Percentiles rank a stretch among this genome's conserved stretches.
phyloP scores from a whole-genome alignment of 2,329 filamentous ascomycete genomes.

The Aschersonia sp. region DNA sequence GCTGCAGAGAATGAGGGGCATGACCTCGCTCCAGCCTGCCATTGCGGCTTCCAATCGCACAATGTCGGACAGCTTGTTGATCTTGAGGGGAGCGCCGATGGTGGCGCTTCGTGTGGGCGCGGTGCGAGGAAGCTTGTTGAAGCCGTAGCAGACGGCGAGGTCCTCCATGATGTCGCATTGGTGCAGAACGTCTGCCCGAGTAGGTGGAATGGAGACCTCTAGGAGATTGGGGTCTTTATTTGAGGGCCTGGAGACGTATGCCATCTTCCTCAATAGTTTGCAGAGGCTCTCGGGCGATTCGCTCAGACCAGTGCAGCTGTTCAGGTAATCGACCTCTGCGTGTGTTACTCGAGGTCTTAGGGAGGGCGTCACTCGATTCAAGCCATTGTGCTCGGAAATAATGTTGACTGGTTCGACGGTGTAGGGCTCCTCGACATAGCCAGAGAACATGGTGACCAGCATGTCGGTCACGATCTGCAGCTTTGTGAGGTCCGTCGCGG shows the following conservation, averaged over 20 bases:
- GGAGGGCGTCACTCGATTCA: conserved; percentile 69
- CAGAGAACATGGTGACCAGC: conserved; percentile 93
- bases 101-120: conserved; percentile 79
- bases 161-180: conserved; percentile 99
- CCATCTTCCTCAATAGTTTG: conserved; percentile 77
- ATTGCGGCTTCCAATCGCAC: conserved; percentile 80
- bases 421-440: conserved; percentile 78
- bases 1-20: conserved; percentile 92
- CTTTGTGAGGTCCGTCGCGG: conserved; percentile 90
- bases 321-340: conserved; percentile 86
- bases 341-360: conserved; percentile 62
- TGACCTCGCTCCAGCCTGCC: conserved; percentile 90
- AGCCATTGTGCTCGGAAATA: conserved; percentile 77
- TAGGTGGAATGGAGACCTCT: conserved; percentile 74
- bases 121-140: conserved; percentile 83
- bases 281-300: conserved; percentile 64
- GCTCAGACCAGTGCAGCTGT: conserved; percentile 74
- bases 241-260: conserved; percentile 67
- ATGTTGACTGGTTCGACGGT: conserved; percentile 90
- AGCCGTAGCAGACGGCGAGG: conserved; percentile 89
- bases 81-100: conserved; percentile 69
- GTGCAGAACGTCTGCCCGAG: conserved; percentile 86
- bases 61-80: conserved; percentile 94
- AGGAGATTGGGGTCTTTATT: conserved; percentile 53
- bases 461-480: conserved; percentile 92